Conservation (phyloP, 441 rosid genomes). For the Aquilaria agallochum region DNA sequence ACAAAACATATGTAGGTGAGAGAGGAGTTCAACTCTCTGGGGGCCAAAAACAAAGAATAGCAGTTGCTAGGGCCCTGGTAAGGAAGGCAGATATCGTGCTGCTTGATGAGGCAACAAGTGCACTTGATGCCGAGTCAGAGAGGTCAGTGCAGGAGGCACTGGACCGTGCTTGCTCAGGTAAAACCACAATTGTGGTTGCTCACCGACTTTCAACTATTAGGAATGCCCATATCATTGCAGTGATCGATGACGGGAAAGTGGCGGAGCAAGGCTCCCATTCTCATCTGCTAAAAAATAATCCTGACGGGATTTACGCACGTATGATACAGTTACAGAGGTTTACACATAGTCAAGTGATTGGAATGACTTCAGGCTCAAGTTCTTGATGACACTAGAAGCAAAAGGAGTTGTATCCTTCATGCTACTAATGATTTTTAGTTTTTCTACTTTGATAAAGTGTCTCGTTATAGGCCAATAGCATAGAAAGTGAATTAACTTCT, state of each 20-base stretch:
- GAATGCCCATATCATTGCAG: constrained; percentile 85
- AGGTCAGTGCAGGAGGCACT: constrained; percentile 94
- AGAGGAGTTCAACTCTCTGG: constrained; percentile 95
- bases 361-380: constrained; percentile 85
- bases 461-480: constrained; percentile 28
- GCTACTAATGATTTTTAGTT: constrained; percentile 32
- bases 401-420: constrained; percentile 24
- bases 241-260: constrained; percentile 92
- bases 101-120: constrained; percentile 98
- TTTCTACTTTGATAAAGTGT: constrained; percentile 24
- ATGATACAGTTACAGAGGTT: constrained; percentile 99
- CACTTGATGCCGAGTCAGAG: constrained; percentile 91
- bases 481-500: constrained; percentile 44
- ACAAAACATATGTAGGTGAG: constrained; percentile 87
- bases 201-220: constrained; percentile 87
- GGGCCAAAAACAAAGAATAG: constrained; percentile 95
- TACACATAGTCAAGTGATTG: constrained; percentile 82
- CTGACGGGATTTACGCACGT: constrained; percentile 89
- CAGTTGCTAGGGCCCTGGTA: constrained; percentile 82
- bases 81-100: constrained; percentile 93
- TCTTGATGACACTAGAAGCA: constrained; percentile 28
- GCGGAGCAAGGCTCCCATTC: constrained; percentile 97
- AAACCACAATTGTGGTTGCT: constrained; percentile 87
- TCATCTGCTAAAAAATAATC: constrained; percentile 77
- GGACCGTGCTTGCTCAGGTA: constrained; percentile 86